Percentiles rank a stretch among this genome's conserved stretches.
Conservation (phyloP, 73 alveolate genomes). For the Halteria grandinella region DNA sequence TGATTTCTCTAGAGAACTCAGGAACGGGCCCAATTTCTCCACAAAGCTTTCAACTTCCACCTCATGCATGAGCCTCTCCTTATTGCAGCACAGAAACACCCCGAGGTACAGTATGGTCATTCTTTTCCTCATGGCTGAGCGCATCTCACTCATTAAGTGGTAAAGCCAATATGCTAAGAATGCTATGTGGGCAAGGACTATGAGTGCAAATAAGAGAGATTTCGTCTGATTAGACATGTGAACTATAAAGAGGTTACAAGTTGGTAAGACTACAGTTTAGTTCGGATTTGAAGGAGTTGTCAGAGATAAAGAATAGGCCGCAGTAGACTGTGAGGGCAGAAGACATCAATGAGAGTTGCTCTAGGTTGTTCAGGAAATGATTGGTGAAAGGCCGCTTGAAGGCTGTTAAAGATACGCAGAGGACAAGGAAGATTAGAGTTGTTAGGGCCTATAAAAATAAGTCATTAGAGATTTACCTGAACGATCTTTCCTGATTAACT, state of each 20-base stretch:
- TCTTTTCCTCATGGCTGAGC: slow-evolving; percentile 1
- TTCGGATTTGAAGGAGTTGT: too few relatives aligned
- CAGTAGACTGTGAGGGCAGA: slow-evolving; percentile 49
- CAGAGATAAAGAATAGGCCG: slow-evolving; percentile 47
- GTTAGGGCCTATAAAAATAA: slow-evolving; percentile 40
- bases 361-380: slow-evolving; percentile 23
- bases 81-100: slow-evolving; percentile 29
- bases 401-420: slow-evolving; percentile 10
- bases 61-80: too few relatives aligned
- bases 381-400: slow-evolving; percentile 34
- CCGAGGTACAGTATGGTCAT: slow-evolving; percentile 7
- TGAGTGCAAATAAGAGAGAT: not conserved
- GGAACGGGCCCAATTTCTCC: too few relatives aligned
- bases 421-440: slow-evolving; percentile 6
- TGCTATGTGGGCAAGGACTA: not conserved
- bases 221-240: too few relatives aligned
- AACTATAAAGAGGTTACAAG: too few relatives aligned
- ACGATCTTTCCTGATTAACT: too few relatives aligned
- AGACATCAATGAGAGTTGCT: slow-evolving; percentile 12
- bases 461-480: too few relatives aligned
- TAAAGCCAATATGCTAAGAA: slow-evolving; percentile 6
- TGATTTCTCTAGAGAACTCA: too few relatives aligned
- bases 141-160: not conserved
- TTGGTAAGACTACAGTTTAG: too few relatives aligned
- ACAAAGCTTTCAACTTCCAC: too few relatives aligned